Evolutionary conservation across 2,329 filamentous ascomycete species (phyloP).

Genomic region (Ophiostoma piceae): DNA sequence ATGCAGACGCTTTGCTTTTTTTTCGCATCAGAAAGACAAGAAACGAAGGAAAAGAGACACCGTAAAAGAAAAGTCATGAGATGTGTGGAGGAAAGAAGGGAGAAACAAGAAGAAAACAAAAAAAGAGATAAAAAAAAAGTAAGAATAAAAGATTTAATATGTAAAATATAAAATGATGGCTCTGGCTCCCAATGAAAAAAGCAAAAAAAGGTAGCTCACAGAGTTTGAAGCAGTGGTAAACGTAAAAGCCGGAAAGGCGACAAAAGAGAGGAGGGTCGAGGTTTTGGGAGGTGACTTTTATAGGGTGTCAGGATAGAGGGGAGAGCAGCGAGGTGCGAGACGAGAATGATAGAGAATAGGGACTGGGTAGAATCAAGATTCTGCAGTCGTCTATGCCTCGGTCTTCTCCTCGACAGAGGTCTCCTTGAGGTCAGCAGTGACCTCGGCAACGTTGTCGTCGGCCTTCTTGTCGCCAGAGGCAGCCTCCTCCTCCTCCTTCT

Average conservation of each 20-base stretch:
- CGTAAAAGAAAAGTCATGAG: not conserved
- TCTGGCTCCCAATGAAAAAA: slow-evolving; percentile 2
- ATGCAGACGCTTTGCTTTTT: slow-evolving; percentile 13
- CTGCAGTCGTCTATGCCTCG: slow-evolving; percentile 30
- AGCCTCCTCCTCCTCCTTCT: slow-evolving; percentile 56
- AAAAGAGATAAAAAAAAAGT: not conserved
- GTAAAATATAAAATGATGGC: slow-evolving; percentile 2
- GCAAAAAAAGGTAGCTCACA: not conserved
- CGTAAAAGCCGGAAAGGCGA: not conserved
- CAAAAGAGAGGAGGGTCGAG: not conserved
- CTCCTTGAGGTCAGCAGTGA: slow-evolving; percentile 48
- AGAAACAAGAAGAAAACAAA: not conserved
- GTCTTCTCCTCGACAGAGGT: slow-evolving; percentile 39
- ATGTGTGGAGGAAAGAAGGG: not conserved
- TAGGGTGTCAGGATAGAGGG: not conserved
- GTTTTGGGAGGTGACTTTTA: not conserved
- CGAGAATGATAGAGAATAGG: not conserved
- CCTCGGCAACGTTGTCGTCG: slow-evolving; percentile 49
- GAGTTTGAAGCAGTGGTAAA: not conserved
- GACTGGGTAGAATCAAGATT: not conserved
- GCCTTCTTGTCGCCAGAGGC: slow-evolving; percentile 43
- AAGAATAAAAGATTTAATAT: not conserved
- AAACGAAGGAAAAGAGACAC: not conserved
- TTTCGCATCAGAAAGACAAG: not conserved
- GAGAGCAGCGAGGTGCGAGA: not conserved